Percentiles rank a stretch among this genome's conserved stretches.
Evolutionary conservation across 2,329 filamentous ascomycete genomes (phyloP).

Genomic region (Fusarium subtropicale): DNA sequence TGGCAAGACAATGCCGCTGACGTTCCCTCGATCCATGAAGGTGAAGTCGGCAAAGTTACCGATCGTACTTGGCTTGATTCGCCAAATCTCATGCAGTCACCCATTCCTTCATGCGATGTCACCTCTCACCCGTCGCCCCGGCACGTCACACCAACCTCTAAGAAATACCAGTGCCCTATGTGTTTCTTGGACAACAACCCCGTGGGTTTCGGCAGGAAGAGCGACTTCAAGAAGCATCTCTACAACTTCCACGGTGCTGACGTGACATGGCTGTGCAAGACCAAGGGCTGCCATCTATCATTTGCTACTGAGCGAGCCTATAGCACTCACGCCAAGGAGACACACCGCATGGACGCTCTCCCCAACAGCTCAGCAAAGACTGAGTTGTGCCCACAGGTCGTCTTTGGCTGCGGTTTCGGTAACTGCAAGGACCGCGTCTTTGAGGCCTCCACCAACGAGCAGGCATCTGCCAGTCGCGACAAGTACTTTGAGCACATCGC

Average conservation of each 20-base stretch:
- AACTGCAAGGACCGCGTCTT: conserved; percentile 58
- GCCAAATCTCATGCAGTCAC: conserved; percentile 53
- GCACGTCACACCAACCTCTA: conserved; percentile 53
- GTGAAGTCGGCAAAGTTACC: conserved; percentile 50
- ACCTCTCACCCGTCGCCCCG: conserved; percentile 54
- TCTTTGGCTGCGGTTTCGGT: conserved; percentile 59
- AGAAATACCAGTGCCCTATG: conserved; percentile 60
- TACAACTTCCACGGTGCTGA: conserved; percentile 60
- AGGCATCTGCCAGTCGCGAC: conserved; percentile 54
- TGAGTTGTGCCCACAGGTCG: conserved; percentile 57
- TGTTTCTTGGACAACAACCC: conserved; percentile 60
- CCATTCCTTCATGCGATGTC: conserved; percentile 49
- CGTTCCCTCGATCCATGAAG: conserved; percentile 51
- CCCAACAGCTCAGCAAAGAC: conserved; percentile 57
- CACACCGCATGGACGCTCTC: conserved; percentile 56
- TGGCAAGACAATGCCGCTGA: conserved; percentile 53
- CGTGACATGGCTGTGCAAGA: conserved; percentile 58
- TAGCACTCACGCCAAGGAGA: conserved; percentile 58
- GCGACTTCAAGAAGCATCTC: conserved; percentile 62
- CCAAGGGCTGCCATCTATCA: conserved; percentile 56
- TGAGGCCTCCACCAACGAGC: conserved; percentile 54
- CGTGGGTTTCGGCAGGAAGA: conserved; percentile 60
- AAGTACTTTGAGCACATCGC: conserved; percentile 62
- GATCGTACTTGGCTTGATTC: conserved; percentile 57
- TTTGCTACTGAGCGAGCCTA: conserved; percentile 61